Percentiles rank a stretch among this genome's conserved stretches.
Conservation (phyloP, 148 eudicot genomes). For the Rhododendron mucronatum region DNA sequence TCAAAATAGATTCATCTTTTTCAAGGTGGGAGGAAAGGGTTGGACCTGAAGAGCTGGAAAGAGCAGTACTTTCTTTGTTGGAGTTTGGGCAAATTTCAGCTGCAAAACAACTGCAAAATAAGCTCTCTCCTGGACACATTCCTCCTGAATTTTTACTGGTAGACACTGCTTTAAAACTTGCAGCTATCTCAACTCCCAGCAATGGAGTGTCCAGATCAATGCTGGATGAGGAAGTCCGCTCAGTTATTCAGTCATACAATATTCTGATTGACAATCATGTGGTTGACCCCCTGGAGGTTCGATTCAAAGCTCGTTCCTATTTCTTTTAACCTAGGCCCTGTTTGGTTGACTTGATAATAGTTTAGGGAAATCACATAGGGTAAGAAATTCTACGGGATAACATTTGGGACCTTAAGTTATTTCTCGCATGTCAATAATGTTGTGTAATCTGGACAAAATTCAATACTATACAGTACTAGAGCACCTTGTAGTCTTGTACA, state of each 20-base stretch:
- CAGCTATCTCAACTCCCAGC: slow-evolving; percentile 72
- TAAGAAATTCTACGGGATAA: not conserved
- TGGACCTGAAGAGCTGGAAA: slow-evolving; percentile 85
- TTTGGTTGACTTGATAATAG: not conserved
- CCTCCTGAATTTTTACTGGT: slow-evolving; percentile 69
- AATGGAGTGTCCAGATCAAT: slow-evolving; percentile 36
- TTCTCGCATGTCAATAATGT: not conserved
- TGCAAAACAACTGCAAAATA: slow-evolving; percentile 89
- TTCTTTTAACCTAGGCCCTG: not conserved
- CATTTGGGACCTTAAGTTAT: not conserved
- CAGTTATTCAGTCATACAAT: slow-evolving; percentile 55
- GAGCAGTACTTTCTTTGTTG: slow-evolving; percentile 87
- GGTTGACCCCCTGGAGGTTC: slow-evolving; percentile 72
- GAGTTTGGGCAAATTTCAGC: slow-evolving; percentile 95
- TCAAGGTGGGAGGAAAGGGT: slow-evolving; percentile 95
- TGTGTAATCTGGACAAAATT: not conserved
- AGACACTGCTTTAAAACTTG: slow-evolving; percentile 78
- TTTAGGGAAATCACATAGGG: not conserved
- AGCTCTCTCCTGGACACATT: slow-evolving; percentile 62
- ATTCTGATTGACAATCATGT: slow-evolving; percentile 35
- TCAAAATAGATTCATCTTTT: slow-evolving; percentile 53
- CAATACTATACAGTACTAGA: not conserved
- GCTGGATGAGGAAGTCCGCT: slow-evolving; percentile 69
- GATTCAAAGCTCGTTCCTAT: not conserved
- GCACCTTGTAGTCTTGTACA: not conserved